Percentiles rank a stretch among this genome's conserved stretches.
Conservation (phyloP, 768 basidiomycete species). For the Leccinum rimulosum region DNA sequence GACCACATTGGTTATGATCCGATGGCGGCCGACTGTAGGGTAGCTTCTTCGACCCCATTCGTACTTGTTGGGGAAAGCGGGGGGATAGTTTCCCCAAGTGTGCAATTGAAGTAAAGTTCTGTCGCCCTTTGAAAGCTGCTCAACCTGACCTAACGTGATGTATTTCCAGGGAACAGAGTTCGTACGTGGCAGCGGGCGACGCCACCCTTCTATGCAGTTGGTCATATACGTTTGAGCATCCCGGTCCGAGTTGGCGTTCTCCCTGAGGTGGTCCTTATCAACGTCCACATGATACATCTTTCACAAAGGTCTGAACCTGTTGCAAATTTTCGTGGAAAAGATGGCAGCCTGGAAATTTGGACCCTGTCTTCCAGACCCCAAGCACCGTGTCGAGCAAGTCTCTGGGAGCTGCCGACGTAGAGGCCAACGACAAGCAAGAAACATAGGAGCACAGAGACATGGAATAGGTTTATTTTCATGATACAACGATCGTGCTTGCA, state of each 20-base stretch:
- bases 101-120: background rate
- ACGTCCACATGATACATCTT: background rate
- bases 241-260: background rate
- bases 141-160: background rate
- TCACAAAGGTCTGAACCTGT: background rate
- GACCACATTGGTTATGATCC: background rate
- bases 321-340: background rate
- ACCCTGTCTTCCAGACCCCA: background rate
- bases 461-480: background rate
- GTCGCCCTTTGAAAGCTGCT: background rate
- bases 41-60: background rate
- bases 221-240: background rate
- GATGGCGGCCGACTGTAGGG: background rate
- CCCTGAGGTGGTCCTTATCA: background rate
- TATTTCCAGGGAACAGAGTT: background rate
- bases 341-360: background rate
- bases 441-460: background rate
- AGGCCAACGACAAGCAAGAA: background rate
- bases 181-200: background rate
- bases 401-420: background rate
- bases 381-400: background rate
- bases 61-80: background rate
- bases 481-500: background rate
- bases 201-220: background rate
- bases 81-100: background rate